Conservation (phyloP, 306 rosid genomes). For the peach (Prunus persica) region Prunus_persica_NCBIv2 NC_034010.1:26161001-26161500, state of each 20-base stretch:
- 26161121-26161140: slow-evolving; percentile 79
- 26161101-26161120: slow-evolving; percentile 83
- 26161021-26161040: slow-evolving; percentile 25
- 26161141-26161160: slow-evolving; percentile 78
- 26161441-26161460: slow-evolving; percentile 90
- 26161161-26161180: slow-evolving; percentile 44
- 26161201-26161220: slow-evolving; percentile 89
- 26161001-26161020: slow-evolving; percentile 31
- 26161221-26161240: slow-evolving; percentile 58
- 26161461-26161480: slow-evolving; percentile 52
- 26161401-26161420: slow-evolving; percentile 86
- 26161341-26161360: slow-evolving; percentile 62
- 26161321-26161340: slow-evolving; percentile 58
- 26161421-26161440: slow-evolving; percentile 92
- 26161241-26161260: slow-evolving; percentile 41
- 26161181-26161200: slow-evolving; percentile 64
- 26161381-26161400: slow-evolving; percentile 89
- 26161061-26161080: slow-evolving; percentile 39
- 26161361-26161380: slow-evolving; percentile 77
- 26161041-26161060: slow-evolving; percentile 13
- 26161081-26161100: slow-evolving; percentile 54
- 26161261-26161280: slow-evolving; percentile 78
- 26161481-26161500: not conserved
- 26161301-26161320: slow-evolving; percentile 56
- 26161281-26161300: slow-evolving; percentile 44